A percentile compares a stretch with the other conserved stretches of the same genome.
Conservation (phyloP, 208 protist species). For the Porcisia deanei region DNA sequence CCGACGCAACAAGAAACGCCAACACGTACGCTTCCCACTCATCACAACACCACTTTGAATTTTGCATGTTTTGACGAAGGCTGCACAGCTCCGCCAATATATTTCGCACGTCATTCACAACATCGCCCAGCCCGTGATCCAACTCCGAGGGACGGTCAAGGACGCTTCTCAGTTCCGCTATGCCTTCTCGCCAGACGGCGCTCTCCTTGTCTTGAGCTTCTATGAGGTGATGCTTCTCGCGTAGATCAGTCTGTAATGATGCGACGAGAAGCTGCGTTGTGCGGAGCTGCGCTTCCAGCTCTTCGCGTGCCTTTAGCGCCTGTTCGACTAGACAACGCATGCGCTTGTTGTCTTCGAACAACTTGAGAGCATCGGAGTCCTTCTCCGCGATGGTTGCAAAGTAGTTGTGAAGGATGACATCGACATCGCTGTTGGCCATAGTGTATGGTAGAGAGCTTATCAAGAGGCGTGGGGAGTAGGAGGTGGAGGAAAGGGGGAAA, state of each 20-base stretch:
- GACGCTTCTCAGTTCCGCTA: constrained; percentile 35
- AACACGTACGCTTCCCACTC: constrained; percentile 20
- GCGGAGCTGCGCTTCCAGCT: constrained; percentile 46
- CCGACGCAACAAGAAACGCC: constrained; percentile 21
- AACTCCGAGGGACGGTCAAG: constrained; percentile 56
- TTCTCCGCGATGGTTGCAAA: constrained; percentile 70
- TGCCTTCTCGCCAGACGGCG: constrained; percentile 32
- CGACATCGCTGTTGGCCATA: constrained; percentile 60
- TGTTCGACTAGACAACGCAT: constrained; percentile 63
- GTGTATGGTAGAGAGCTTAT: not conserved
- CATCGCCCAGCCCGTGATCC: constrained; percentile 33
- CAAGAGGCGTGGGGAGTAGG: not conserved
- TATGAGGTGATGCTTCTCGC: constrained; percentile 54
- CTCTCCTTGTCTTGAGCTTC: constrained; percentile 49
- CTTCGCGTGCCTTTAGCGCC: constrained; percentile 36
- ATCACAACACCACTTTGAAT: constrained; percentile 23
- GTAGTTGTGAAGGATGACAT: constrained; percentile 65
- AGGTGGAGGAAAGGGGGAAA: not conserved
- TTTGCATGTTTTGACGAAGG: constrained; percentile 19
- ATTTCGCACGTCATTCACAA: constrained; percentile 41
- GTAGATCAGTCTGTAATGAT: constrained; percentile 50
- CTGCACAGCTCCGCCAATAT: constrained; percentile 35
- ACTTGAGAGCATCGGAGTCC: constrained; percentile 73
- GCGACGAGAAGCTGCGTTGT: constrained; percentile 40
- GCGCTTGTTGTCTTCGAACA: constrained; percentile 75